Evolutionary conservation across 345 rosid species (phyloP).

Genomic region (Mercurialis annua): DNA sequence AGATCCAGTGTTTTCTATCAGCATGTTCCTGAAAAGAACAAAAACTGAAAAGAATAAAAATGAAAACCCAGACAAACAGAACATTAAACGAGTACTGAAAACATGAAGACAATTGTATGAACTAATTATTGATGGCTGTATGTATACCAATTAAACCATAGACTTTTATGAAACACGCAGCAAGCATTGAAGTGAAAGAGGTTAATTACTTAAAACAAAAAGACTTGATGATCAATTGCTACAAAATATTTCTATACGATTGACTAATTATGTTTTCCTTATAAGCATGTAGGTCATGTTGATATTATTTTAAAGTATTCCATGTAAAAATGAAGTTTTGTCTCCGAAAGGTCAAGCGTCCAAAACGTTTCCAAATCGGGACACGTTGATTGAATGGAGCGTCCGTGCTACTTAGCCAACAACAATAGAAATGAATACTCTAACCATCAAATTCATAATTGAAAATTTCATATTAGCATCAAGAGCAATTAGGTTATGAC

Average conservation of each 20-base stretch:
- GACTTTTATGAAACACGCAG: background rate
- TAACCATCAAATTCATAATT: background rate
- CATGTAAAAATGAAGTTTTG: too few relatives aligned
- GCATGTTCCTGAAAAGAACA: constrained; percentile 64
- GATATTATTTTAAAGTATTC: too few relatives aligned
- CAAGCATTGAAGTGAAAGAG: background rate
- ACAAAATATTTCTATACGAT: too few relatives aligned
- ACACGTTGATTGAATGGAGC: too few relatives aligned
- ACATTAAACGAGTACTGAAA: constrained; percentile 2
- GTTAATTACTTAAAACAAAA: too few relatives aligned
- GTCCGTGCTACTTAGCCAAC: background rate
- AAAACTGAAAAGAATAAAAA: constrained; percentile 40
- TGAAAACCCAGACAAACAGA: constrained; percentile 23
- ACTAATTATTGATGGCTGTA: background rate
- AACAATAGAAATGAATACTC: background rate
- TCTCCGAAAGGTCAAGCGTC: too few relatives aligned
- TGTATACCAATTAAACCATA: background rate
- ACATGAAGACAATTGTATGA: background rate
- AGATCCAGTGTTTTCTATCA: constrained; percentile 49
- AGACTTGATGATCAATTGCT: background rate
- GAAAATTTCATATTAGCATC: too few relatives aligned
- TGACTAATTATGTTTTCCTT: too few relatives aligned
- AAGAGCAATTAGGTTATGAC: too few relatives aligned
- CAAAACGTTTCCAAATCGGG: too few relatives aligned
- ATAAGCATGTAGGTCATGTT: too few relatives aligned